Conservation (phyloP, 352 stramenopile genomes). For the Globisporangium paroecandrum region DNA sequence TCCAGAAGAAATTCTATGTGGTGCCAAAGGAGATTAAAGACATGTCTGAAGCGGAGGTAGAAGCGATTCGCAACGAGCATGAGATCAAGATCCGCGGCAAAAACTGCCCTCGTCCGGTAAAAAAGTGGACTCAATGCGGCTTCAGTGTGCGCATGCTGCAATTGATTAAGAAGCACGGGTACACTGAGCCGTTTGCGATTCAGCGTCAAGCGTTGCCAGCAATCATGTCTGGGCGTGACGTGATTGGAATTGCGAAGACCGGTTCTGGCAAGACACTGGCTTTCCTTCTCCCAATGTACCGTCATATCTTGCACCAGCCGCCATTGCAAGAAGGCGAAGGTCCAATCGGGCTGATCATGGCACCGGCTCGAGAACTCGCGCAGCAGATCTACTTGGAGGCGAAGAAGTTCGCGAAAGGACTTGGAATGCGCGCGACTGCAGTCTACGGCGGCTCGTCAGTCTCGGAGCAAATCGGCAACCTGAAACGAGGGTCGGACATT, state of each 20-base stretch:
- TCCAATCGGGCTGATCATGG: conserved; percentile 98
- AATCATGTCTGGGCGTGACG: conserved; percentile 98
- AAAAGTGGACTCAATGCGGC: conserved; percentile 97
- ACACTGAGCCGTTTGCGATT: conserved; percentile 95
- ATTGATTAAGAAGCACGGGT: conserved; percentile 92
- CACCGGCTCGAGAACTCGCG: conserved; percentile 96
- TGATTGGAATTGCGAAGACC: conserved; percentile 99
- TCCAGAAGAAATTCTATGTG: conserved; percentile 99
- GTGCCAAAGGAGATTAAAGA: conserved; percentile 92
- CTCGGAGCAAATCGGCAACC: conserved; percentile 97
- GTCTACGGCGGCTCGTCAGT: conserved; percentile 95
- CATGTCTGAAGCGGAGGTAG: conserved; percentile 86
- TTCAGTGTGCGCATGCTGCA: conserved; percentile 95
- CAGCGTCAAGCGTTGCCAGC: conserved; percentile 96
- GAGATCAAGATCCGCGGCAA: conserved; percentile 98
- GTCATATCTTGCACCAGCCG: conserved; percentile 94
- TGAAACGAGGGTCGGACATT: conserved; percentile 98
- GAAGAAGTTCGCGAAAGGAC: conserved; percentile 92
- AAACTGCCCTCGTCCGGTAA: conserved; percentile 93
- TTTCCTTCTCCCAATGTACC: conserved; percentile 92
- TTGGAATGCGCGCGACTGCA: conserved; percentile 90
- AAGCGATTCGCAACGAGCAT: conserved; percentile 74
- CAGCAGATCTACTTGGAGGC: conserved; percentile 97
- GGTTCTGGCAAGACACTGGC: conserved; percentile 90
- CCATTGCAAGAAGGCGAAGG: conserved; percentile 93